A percentile compares a stretch with the other conserved stretches of the same genome.
These are phyloP conservation scores for Rubus parviflorus DNA, from an alignment of 306 rosid genomes.

Conservation along the genomic window DNA sequence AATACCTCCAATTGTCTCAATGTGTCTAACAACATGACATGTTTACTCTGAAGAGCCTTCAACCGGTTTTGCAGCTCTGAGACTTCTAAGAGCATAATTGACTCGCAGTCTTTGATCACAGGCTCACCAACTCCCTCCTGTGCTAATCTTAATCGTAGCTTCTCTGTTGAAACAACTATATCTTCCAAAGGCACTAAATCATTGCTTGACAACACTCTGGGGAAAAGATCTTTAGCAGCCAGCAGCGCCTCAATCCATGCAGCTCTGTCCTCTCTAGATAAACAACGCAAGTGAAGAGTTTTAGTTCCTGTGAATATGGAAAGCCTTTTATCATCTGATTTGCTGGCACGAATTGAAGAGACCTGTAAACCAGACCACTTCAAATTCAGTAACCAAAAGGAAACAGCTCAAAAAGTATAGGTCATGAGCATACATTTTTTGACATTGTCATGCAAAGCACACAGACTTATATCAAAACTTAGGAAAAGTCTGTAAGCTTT, in stretches of 20 bases:
- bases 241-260: conserved; percentile 86
- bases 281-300: conserved; percentile 87
- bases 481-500: too few species aligned
- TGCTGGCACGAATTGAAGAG: conserved; percentile 94
- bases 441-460: conserved; percentile 16
- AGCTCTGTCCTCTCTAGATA: conserved; percentile 82
- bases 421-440: not conserved
- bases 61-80: conserved; percentile 77
- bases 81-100: conserved; percentile 82
- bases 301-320: conserved; percentile 93
- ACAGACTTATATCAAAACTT: not conserved
- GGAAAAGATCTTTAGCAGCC: conserved; percentile 90
- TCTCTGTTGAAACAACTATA: conserved; percentile 87
- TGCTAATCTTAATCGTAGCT: conserved; percentile 64
- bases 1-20: conserved; percentile 89
- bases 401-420: not conserved
- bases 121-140: conserved; percentile 79
- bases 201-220: conserved; percentile 63
- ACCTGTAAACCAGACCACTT: conserved; percentile 60
- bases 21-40: conserved; percentile 71
- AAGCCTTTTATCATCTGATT: conserved; percentile 94
- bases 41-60: conserved; percentile 79
- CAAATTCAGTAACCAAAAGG: conserved; percentile 29
- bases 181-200: conserved; percentile 80
- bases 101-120: conserved; percentile 77